Evolutionary conservation across 805 yeast species (phyloP).

Genomic region (Yamadazyma phyllophila): DNA sequence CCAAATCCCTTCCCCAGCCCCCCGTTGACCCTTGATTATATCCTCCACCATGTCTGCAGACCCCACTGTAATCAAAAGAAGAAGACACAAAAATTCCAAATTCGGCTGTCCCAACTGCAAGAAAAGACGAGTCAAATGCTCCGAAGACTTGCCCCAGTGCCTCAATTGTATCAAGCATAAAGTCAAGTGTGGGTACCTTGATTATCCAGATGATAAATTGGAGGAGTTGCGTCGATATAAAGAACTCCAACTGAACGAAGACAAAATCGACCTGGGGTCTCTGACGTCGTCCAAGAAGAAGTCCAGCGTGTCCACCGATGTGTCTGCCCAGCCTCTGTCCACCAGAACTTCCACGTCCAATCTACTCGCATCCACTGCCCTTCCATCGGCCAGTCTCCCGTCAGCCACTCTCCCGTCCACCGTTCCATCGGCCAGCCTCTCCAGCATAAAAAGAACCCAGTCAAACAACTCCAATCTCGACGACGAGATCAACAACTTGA

Average conservation of each 20-base stretch:
- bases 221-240: conserved; percentile 24
- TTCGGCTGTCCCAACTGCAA: conserved; percentile 52
- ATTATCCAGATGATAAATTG: conserved; percentile 31
- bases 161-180: conserved; percentile 40
- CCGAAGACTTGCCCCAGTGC: conserved; percentile 40
- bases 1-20: no score
- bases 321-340: not conserved
- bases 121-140: conserved; percentile 49
- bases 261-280: conserved; percentile 11
- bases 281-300: not conserved
- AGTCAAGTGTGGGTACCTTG: conserved; percentile 38
- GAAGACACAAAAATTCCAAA: conserved; percentile 35
- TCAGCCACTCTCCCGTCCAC: not conserved
- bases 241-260: conserved; percentile 8
- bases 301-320: not conserved
- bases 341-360: not conserved
- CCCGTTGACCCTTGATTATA: no score
- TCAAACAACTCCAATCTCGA: conserved; percentile 2
- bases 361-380: not conserved
- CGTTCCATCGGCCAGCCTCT: not conserved
- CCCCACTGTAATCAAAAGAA: conserved; percentile 14
- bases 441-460: not conserved
- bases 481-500: conserved; percentile 17
- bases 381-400: not conserved
- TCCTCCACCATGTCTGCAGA: not conserved